These are phyloP conservation scores for Trametes hirsuta DNA, from an alignment of 1,284 basidiomycete species.

Conservation along the genomic window DNA sequence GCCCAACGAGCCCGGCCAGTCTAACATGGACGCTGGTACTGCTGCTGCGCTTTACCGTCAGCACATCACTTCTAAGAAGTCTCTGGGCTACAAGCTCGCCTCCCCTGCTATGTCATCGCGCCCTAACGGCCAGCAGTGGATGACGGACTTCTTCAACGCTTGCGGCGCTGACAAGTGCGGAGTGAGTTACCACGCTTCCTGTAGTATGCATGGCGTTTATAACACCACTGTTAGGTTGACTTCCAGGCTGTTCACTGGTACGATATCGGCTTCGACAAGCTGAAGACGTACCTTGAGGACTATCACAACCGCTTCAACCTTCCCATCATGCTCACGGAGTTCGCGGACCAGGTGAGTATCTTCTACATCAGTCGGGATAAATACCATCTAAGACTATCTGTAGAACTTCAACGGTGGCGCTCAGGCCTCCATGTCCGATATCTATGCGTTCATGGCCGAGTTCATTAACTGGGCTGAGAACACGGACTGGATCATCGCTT, in stretches of 20 bases:
- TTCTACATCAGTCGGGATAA: background rate
- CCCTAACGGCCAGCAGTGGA: constrained; percentile 63
- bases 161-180: constrained; percentile 61
- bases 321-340: constrained; percentile 71
- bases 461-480: constrained; percentile 61
- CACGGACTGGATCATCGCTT: constrained; percentile 56
- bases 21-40: constrained; percentile 56
- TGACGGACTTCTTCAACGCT: constrained; percentile 56
- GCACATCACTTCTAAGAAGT: constrained; percentile 62
- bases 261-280: constrained; percentile 48
- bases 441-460: constrained; percentile 59
- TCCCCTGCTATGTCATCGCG: constrained; percentile 72
- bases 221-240: constrained; percentile 47
- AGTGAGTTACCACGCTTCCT: constrained; percentile 25
- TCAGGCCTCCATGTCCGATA: constrained; percentile 52
- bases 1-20: constrained; percentile 64
- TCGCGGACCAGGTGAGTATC: constrained; percentile 58
- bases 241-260: constrained; percentile 64
- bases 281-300: constrained; percentile 54
- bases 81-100: constrained; percentile 59
- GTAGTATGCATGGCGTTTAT: constrained; percentile 3
- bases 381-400: constrained; percentile 3
- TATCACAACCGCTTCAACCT: constrained; percentile 45
- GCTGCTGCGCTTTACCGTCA: constrained; percentile 62
- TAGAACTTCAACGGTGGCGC: constrained; percentile 67